Evolutionary conservation across 306 rosid genomes (phyloP), one percentile per base, ranked within the genome.

Genomic region (Vigna unguiculata): DNA sequence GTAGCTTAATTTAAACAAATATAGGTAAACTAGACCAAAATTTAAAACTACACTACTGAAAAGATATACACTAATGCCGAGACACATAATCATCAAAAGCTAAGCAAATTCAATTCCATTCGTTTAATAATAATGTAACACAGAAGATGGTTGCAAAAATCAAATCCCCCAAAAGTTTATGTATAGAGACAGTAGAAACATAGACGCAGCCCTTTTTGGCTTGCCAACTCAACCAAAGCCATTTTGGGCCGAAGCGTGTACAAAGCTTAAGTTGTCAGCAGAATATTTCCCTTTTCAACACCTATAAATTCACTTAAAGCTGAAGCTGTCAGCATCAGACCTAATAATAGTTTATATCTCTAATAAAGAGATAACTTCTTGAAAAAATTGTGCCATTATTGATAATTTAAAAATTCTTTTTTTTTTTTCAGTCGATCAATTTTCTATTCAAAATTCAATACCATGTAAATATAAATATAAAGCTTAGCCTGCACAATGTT

Each of bases 401-500:
- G 36, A 72, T 65, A 65, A 71, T 53, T 77, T 63, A 30, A 72
- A 57, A 45, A 47, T 34, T 46, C 66, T 61, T 59, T 28, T 28
- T 41, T 72, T 65, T 43, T 36, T 62, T 53, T 62, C 81, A 74
- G 63, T 62, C 34, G 46, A 71, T 25, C 69, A 46, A 58, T 47
- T 62, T 48, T 67, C 65, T 73, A 61, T 46, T 72, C 16, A 22
- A 66, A 51, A 73, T 11, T 11, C 15, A 59, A 25, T 11, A 59
- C 15, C 40, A 14, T 25, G 21, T 4, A 34, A 51, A 60, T 25
- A 30, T 6, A 34, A 51, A 60, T 61, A 67, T 28, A 54, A 34
- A 71, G 66, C 54, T 49, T 66, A 72, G 48, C 68, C 66, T 41
- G 59, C 78, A 61, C 63, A 70, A 68, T 61, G 61, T 58, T 60